A percentile compares a stretch with the other conserved stretches of the same genome.
phyloP scores from a whole-genome alignment of 352 stramenopile genomes.

The Phytophthora lateralis region DNA sequence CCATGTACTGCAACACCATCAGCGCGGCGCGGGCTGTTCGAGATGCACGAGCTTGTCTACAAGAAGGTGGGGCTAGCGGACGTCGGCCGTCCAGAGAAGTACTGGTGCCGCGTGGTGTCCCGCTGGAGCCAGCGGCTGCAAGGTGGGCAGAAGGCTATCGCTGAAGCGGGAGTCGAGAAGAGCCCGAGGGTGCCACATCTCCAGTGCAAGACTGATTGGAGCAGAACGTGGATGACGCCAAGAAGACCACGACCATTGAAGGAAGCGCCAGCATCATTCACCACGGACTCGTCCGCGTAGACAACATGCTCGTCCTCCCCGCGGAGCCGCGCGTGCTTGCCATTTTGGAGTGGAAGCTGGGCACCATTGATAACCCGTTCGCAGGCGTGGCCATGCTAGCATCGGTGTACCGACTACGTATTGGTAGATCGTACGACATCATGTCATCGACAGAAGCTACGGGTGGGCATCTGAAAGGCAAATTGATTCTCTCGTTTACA shows the following conservation, averaged over 20 bases:
- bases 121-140: constrained; percentile 76
- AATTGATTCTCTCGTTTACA: not conserved
- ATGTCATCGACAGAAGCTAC: constrained; percentile 20
- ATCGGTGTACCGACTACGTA: constrained; percentile 54
- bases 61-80: constrained; percentile 51
- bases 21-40: constrained; percentile 54
- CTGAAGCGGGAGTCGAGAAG: constrained; percentile 51
- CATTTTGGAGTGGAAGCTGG: constrained; percentile 89
- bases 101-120: constrained; percentile 69
- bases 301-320: constrained; percentile 88
- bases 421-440: constrained; percentile 45
- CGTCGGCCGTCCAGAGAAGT: constrained; percentile 70
- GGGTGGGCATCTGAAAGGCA: not conserved
- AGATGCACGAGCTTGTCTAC: constrained; percentile 72
- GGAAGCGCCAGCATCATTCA: constrained; percentile 57
- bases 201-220: constrained; percentile 58
- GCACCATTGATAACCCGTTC: constrained; percentile 86
- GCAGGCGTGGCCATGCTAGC: constrained; percentile 74
- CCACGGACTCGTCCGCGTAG: constrained; percentile 85
- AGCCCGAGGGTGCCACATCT: constrained; percentile 56
- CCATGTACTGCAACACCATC: constrained; percentile 80
- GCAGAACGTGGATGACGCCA: constrained; percentile 46
- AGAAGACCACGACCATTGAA: constrained; percentile 40
- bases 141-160: constrained; percentile 51
- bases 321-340: constrained; percentile 82